phyloP scores from a whole-genome alignment of 2,329 filamentous ascomycete genomes.

The Ophiobolus disseminans region DNA sequence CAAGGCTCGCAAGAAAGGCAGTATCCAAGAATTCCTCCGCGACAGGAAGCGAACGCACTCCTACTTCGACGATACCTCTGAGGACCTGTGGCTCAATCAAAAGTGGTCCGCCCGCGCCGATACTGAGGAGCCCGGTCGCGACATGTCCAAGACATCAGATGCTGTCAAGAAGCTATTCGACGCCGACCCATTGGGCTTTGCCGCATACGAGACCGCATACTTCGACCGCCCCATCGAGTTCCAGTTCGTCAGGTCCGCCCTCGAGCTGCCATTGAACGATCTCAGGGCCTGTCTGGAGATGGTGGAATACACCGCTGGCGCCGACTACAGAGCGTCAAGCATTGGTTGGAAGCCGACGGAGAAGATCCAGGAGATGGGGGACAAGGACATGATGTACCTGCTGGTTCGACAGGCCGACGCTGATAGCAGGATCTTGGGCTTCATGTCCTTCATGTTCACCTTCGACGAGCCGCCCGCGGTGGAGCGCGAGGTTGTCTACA shows the following conservation, averaged over 20 bases:
- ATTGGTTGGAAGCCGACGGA: slow-evolving; percentile 67
- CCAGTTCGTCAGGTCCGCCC: slow-evolving; percentile 31
- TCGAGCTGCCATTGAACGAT: slow-evolving; percentile 46
- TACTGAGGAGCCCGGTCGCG: not conserved
- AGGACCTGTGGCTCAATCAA: too few species aligned
- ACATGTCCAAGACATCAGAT: too few species aligned
- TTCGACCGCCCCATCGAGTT: slow-evolving; percentile 13
- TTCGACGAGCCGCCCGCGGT: slow-evolving; percentile 61
- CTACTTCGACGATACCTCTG: not conserved
- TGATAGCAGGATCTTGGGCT: too few species aligned
- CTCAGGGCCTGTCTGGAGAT: slow-evolving; percentile 61
- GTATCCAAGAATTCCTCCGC: not conserved
- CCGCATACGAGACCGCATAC: slow-evolving; percentile 1
- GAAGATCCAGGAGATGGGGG: slow-evolving; percentile 73
- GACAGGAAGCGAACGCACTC: not conserved
- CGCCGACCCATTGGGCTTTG: slow-evolving; percentile 6
- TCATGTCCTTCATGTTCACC: slow-evolving; percentile 72
- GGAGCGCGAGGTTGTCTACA: slow-evolving; percentile 70
- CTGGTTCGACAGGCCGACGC: slow-evolving; percentile 50
- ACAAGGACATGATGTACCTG: slow-evolving; percentile 72
- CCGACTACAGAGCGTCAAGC: slow-evolving; percentile 69
- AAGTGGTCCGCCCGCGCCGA: too few species aligned
- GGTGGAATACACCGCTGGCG: slow-evolving; percentile 68
- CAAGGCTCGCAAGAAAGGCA: not conserved
- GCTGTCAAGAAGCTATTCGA: slow-evolving; percentile 10